Conservation (phyloP, 2,329 filamentous ascomycete genomes). For the Neofusicoccum ribis region DNA sequence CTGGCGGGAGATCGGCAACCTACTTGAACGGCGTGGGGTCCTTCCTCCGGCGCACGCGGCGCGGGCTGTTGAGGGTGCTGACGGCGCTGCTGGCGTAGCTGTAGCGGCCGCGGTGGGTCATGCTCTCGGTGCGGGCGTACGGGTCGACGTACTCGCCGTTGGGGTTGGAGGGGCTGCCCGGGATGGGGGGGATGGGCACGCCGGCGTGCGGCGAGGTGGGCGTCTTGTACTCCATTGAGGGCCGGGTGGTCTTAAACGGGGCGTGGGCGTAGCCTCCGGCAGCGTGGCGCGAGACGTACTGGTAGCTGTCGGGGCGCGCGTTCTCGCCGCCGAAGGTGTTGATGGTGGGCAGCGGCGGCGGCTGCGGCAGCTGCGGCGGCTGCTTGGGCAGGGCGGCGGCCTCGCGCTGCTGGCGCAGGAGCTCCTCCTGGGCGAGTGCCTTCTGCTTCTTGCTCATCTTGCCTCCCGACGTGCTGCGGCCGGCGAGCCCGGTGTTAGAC, state of each 20-base stretch:
- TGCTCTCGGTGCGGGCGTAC: conserved; percentile 84
- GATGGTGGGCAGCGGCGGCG: conserved; percentile 50
- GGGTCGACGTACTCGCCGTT: conserved; percentile 61
- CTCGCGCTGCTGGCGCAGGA: conserved; percentile 57
- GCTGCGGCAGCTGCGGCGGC: conserved; percentile 59
- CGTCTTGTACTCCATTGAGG: conserved; percentile 32
- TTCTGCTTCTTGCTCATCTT: conserved; percentile 60
- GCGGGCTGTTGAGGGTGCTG: conserved; percentile 89
- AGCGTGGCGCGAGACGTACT: conserved; percentile 62
- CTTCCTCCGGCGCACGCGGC: conserved; percentile 88
- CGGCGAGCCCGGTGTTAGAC: conserved; percentile 28
- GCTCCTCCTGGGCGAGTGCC: conserved; percentile 52
- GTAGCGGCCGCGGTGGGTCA: conserved; percentile 93
- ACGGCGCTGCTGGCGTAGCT: conserved; percentile 92
- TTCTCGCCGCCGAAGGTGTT: conserved; percentile 64
- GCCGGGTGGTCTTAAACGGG: conserved; percentile 32
- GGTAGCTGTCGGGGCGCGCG: conserved; percentile 61
- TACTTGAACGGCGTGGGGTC: conserved; percentile 99
- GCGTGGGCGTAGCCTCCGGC: conserved; percentile 31
- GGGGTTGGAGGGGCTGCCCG: conserved; percentile 37
- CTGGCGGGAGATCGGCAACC: conserved; percentile 43
- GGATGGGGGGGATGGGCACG: conserved; percentile 10
- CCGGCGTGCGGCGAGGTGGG: conserved; percentile 42
- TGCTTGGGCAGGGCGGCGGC: conserved; percentile 56
- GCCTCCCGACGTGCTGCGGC: conserved; percentile 33